Conservation (phyloP, 2,329 filamentous ascomycete genomes). For the Aspergillus sp. region DNA sequence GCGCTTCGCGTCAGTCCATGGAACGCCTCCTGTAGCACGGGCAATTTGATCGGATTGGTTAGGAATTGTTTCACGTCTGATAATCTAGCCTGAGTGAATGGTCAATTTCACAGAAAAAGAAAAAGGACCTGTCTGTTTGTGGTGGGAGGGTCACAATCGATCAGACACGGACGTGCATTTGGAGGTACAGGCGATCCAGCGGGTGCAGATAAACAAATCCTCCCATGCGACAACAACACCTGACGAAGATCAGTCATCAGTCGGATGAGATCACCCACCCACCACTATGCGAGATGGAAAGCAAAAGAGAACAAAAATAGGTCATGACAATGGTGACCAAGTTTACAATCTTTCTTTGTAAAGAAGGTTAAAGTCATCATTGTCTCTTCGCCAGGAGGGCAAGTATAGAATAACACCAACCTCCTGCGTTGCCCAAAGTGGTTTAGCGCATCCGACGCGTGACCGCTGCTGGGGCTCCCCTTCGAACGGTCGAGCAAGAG, state of each 20-base stretch:
- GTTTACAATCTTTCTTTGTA: background rate
- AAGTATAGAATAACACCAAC: conserved; percentile 14
- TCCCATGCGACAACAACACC: conserved; percentile 2
- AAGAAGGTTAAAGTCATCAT: background rate
- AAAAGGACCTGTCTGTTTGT: background rate
- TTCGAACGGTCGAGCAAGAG: conserved; percentile 28
- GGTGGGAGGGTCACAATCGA: background rate
- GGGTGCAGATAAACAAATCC: conserved; percentile 7
- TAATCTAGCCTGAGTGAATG: background rate
- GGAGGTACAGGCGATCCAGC: background rate
- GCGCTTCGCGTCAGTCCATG: conserved; percentile 18
- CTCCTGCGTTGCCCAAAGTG: conserved; percentile 23
- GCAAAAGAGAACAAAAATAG: background rate
- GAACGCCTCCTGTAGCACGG: background rate
- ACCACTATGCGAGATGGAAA: background rate
- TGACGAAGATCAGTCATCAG: background rate
- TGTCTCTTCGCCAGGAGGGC: background rate
- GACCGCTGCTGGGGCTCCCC: conserved; percentile 34
- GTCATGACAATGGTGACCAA: background rate
- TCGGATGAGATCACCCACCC: background rate
- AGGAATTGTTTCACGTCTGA: background rate
- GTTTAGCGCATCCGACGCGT: conserved; percentile 43
- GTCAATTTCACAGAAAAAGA: background rate
- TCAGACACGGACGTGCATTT: background rate
- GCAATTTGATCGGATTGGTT: background rate